Evolutionary conservation across 2,329 filamentous ascomycete species (phyloP).

Genomic region (Xylaria sp.): DNA sequence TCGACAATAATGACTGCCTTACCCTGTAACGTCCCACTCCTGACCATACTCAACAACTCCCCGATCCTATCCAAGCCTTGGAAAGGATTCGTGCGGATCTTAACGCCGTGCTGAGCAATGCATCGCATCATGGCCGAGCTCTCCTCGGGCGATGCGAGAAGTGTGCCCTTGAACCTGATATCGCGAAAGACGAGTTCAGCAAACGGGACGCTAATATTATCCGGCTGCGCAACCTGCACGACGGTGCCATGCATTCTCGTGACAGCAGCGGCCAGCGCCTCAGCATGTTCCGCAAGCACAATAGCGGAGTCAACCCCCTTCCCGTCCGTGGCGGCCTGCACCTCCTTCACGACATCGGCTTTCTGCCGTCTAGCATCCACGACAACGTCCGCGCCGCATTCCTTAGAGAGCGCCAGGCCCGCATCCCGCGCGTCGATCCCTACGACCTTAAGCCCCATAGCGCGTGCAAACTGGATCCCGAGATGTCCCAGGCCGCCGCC

Average conservation of each 20-base stretch:
- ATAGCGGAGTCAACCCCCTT: slow-evolving; percentile 63
- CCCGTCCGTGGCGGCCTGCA: slow-evolving; percentile 59
- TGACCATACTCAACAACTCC: slow-evolving; percentile 60
- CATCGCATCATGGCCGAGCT: slow-evolving; percentile 59
- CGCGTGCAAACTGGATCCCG: slow-evolving; percentile 59
- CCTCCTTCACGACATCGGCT: slow-evolving; percentile 58
- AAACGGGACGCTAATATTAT: slow-evolving; percentile 68
- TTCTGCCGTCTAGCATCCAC: slow-evolving; percentile 62
- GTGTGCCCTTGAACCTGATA: slow-evolving; percentile 45
- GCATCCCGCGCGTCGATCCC: slow-evolving; percentile 66
- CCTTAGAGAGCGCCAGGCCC: slow-evolving; percentile 55
- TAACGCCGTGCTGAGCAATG: slow-evolving; percentile 58
- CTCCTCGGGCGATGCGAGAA: slow-evolving; percentile 56
- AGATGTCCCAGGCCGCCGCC: slow-evolving; percentile 66
- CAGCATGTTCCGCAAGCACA: slow-evolving; percentile 60
- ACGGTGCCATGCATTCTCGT: slow-evolving; percentile 69
- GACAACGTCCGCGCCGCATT: slow-evolving; percentile 61
- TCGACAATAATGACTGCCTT: slow-evolving; percentile 66
- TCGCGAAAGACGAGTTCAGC: slow-evolving; percentile 57
- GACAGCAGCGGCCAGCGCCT: slow-evolving; percentile 61
- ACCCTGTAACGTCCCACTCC: slow-evolving; percentile 63
- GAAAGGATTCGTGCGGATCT: slow-evolving; percentile 62
- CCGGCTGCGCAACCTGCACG: slow-evolving; percentile 69
- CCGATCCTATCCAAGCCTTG: slow-evolving; percentile 62
- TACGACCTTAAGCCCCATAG: slow-evolving; percentile 61